Conservation (phyloP, 2,329 filamentous ascomycete species). For the Cladophialophora bantiana region DNA sequence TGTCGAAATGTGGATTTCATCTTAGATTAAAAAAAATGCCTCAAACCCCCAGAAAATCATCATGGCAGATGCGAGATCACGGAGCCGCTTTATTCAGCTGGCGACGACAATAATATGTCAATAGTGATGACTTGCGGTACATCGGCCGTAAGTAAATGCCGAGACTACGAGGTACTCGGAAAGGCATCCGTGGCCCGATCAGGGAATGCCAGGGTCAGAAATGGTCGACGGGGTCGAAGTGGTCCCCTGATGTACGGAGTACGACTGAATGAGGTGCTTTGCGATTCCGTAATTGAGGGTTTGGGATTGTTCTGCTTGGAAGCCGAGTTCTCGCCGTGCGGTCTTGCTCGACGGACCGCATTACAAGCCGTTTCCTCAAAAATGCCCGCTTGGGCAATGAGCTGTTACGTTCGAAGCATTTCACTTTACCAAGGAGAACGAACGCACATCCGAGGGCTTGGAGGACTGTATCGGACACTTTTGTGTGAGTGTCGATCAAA, state of each 20-base stretch:
- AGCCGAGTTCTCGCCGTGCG: constrained; percentile 16
- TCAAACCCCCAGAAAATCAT: constrained; percentile 8
- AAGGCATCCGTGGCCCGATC: constrained; percentile 10
- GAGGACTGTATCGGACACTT: background rate
- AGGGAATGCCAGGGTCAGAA: background rate
- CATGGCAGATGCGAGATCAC: constrained; percentile 5
- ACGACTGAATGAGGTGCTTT: background rate
- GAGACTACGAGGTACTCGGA: constrained; percentile 1
- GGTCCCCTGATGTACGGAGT: constrained; percentile 15
- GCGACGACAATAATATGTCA: constrained; percentile 1
- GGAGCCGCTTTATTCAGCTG: background rate
- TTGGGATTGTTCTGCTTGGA: background rate
- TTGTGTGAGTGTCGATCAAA: constrained; percentile 12
- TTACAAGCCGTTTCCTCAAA: no score
- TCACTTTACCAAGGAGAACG: background rate
- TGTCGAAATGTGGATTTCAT: constrained; percentile 13
- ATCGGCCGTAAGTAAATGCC: constrained; percentile 23
- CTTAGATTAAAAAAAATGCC: constrained; percentile 18
- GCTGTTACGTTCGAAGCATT: background rate
- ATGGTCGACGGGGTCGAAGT: background rate
- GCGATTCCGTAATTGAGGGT: constrained; percentile 5
- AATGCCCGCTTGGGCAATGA: background rate
- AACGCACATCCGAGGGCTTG: background rate
- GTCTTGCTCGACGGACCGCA: background rate
- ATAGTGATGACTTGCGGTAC: background rate